Percentiles rank a stretch among this genome's conserved stretches.
Evolutionary conservation across 257 asterid species (phyloP).

Genomic region (Rhazya stricta): DNA sequence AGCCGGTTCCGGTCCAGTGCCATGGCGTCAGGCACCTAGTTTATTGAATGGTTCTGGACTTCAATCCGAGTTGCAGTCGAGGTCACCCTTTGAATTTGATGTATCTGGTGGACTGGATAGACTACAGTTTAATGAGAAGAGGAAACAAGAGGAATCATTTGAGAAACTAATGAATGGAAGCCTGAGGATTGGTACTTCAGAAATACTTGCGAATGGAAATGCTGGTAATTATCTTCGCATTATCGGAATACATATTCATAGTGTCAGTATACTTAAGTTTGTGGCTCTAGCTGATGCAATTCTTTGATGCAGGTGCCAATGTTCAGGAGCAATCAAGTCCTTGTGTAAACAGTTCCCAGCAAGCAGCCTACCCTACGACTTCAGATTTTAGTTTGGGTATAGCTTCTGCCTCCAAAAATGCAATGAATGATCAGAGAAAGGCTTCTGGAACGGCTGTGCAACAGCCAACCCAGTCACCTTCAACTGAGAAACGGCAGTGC

Average conservation of each 20-base stretch:
- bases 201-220: conserved; percentile 45
- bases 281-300: background rate
- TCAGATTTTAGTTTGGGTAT: conserved; percentile 33
- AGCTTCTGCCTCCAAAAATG: conserved; percentile 41
- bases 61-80: conserved; percentile 48
- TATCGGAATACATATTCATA: background rate
- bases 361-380: conserved; percentile 26
- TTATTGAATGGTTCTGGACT: conserved; percentile 44
- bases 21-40: conserved; percentile 77
- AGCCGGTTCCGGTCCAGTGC: conserved; percentile 82
- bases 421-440: conserved; percentile 35
- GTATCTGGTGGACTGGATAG: conserved; percentile 42
- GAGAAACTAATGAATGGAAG: conserved; percentile 49
- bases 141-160: conserved; percentile 37
- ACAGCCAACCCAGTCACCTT: conserved; percentile 24
- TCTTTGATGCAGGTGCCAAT: conserved; percentile 45
- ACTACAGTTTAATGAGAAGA: conserved; percentile 38
- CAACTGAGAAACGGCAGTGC: conserved; percentile 38
- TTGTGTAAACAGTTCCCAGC: conserved; percentile 35
- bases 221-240: conserved; percentile 38
- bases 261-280: background rate
- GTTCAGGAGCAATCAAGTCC: conserved; percentile 40
- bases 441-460: conserved; percentile 30
- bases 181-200: conserved; percentile 42
- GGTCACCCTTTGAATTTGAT: conserved; percentile 43